These are phyloP conservation scores for Alisma plantagoaquatica DNA, from an alignment of 106 monocot species.

Conservation along the genomic window DNA sequence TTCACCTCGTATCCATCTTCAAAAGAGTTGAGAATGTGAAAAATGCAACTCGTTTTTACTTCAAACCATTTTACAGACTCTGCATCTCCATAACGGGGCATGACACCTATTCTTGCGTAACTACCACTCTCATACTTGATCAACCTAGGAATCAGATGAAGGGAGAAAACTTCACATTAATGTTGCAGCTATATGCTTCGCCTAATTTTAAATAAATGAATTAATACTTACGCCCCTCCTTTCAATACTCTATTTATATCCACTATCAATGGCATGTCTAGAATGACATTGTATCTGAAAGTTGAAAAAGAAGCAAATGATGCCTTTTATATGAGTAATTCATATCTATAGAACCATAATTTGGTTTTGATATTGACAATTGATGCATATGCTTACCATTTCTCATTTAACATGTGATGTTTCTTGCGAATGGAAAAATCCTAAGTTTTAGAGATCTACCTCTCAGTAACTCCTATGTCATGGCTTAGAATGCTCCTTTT, in stretches of 20 bases:
- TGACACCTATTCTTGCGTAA: slow-evolving; percentile 22
- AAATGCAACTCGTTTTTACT: slow-evolving; percentile 15
- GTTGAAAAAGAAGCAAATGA: neutral
- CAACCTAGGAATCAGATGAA: too few species aligned
- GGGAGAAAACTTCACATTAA: too few species aligned
- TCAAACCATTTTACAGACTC: slow-evolving; percentile 21
- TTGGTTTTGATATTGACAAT: neutral
- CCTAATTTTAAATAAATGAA: too few species aligned
- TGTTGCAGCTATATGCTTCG: too few species aligned
- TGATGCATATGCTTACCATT: neutral
- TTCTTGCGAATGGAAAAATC: too few species aligned
- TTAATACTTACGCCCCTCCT: slow-evolving; percentile 12
- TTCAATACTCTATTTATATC: slow-evolving; percentile 2
- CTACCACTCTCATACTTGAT: slow-evolving; percentile 8
- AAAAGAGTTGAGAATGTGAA: slow-evolving; percentile 25
- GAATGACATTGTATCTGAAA: slow-evolving; percentile 28
- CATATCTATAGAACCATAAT: too few species aligned
- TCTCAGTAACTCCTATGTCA: slow-evolving; percentile 19
- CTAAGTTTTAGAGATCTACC: neutral
- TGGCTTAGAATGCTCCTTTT: slow-evolving; percentile 6
- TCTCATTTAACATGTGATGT: too few species aligned
- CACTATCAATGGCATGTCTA: slow-evolving; percentile 16
- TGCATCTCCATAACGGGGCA: slow-evolving; percentile 32
- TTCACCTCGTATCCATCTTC: slow-evolving; percentile 29
- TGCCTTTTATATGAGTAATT: too few species aligned